Base-by-base conservation (phyloP, 176 grass and related monocot species). In the Avena eriantha region DNA sequence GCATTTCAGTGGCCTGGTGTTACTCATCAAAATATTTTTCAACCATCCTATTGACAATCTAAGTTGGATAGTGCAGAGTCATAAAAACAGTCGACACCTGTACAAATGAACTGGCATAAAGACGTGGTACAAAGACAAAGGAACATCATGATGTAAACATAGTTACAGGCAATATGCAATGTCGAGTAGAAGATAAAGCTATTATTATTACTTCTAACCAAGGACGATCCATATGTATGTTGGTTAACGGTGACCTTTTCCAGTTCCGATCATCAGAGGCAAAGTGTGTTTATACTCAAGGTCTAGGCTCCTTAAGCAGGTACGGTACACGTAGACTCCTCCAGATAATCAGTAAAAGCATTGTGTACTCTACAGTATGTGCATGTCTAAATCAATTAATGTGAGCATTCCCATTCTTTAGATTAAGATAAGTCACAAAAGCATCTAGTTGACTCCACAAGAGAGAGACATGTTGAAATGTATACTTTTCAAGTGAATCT, bases 21-120 rank as follows among this genome's bases (percentile, higher is more conserved):
- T 54, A 24, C 36, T 68, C 21, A 10, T 29, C 64, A 88, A 80
- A 50, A 84, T 77, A 18, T 84, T 83, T 74, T 84, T 63, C 7
- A 84, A 21, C 55, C 3, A 17, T 64, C 71, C 5, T n/a, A 49
- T 26, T 64, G 2, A 48, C 11, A 63, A 17, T 22, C 0, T 74
- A 76, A 76, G 83, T 14, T 18, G 24, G 11, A 76, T 23, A 18
- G 45, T 4, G 26, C 8, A 34, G 9, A 50, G 24, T 63, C 45
- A 23, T 51, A 19, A 8, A 71, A 41, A 56, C 31, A 71, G 15
- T 8, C 66, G 33, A 56, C 3, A 21, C 0, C 6, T 66, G 83
- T 10, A 77, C 1, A 78, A 17, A 2, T 45, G 50, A 72, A 73
- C n/a, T 58, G 58, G 53, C 24, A 18, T 31, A 31, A 83, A 43